A percentile compares a stretch with the other conserved stretches of the same genome.
Evolutionary conservation across 768 basidiomycete genomes (phyloP).

Genomic region (Cyathus striatus): DNA sequence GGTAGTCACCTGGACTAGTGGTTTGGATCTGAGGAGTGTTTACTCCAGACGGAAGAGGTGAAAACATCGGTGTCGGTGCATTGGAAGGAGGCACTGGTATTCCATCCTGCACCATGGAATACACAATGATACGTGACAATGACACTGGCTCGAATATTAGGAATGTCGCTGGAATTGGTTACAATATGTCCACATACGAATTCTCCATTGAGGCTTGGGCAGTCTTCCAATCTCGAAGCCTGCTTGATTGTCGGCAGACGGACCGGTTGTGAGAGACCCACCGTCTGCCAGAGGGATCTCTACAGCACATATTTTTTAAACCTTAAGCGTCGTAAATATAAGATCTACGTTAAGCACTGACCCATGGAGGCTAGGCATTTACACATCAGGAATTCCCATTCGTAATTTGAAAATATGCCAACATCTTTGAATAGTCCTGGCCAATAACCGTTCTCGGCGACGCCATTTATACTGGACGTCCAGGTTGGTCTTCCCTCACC

Average conservation of each 20-base stretch:
- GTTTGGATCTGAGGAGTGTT: constrained; percentile 50
- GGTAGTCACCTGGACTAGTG: constrained; percentile 46
- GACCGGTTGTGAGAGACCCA: constrained; percentile 72
- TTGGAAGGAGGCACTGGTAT: constrained; percentile 52
- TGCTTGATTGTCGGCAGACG: constrained; percentile 67
- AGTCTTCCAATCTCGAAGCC: constrained; percentile 70
- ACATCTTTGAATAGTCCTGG: constrained; percentile 79
- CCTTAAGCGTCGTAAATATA: too few species aligned
- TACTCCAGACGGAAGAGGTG: constrained; percentile 61
- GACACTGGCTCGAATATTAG: constrained; percentile 67
- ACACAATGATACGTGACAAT: constrained; percentile 80
- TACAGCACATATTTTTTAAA: too few species aligned
- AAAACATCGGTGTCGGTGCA: constrained; percentile 68
- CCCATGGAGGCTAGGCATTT: constrained; percentile 84
- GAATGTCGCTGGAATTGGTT: too few species aligned
- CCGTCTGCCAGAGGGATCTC: constrained; percentile 71
- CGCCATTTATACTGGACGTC: constrained; percentile 30
- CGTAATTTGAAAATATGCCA: constrained; percentile 80
- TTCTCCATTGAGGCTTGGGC: constrained; percentile 71
- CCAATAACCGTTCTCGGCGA: constrained; percentile 43
- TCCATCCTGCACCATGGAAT: constrained; percentile 77
- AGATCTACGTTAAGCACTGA: constrained; percentile 24
- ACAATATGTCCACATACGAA: constrained; percentile 39
- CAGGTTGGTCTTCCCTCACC: constrained; percentile 58
- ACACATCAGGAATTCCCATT: constrained; percentile 85